phyloP scores from a whole-genome alignment of 257 asterid species.

The Solanum lignicaule region DNA sequence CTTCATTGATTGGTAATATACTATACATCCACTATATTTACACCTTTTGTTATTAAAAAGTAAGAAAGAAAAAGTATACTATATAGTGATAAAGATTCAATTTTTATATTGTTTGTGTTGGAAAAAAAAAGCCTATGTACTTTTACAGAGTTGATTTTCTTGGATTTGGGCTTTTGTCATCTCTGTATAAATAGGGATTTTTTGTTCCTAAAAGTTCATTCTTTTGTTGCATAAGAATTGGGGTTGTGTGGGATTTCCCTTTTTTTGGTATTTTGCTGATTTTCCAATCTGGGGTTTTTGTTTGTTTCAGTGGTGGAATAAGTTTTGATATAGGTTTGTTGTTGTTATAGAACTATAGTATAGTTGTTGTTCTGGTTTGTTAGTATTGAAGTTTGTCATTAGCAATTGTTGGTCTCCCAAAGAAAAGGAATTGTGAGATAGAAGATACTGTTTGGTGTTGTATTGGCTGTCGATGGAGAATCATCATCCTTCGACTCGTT shows the following conservation, averaged over 20 bases:
- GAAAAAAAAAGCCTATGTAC: conserved; percentile 12
- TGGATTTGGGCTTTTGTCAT: conserved; percentile 31
- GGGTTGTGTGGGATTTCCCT: not conserved
- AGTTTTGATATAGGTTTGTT: conserved; percentile 1
- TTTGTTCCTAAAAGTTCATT: conserved; percentile 14
- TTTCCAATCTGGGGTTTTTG: conserved; percentile 11
- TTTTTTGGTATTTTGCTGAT: not conserved
- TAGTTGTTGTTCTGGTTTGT: conserved; percentile 22
- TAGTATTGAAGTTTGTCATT: conserved; percentile 2
- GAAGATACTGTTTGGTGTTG: conserved; percentile 44
- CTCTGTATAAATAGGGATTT: conserved; percentile 1
- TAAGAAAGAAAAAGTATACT: not conserved
- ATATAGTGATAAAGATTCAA: not conserved
- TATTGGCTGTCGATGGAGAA: conserved; percentile 65
- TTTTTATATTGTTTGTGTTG: not conserved
- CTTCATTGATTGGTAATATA: conserved; percentile 87
- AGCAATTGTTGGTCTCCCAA: not conserved
- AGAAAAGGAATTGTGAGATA: conserved; percentile 26
- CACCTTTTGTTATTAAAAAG: not conserved
- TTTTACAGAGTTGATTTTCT: conserved; percentile 31
- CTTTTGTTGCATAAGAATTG: conserved; percentile 2
- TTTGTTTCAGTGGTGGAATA: not conserved
- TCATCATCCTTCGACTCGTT: conserved; percentile 84
- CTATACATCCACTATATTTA: not conserved
- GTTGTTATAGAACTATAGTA: conserved; percentile 7